phyloP scores from a whole-genome alignment of 257 asterid genomes.

The Salvia miltiorrhiza region DNA sequence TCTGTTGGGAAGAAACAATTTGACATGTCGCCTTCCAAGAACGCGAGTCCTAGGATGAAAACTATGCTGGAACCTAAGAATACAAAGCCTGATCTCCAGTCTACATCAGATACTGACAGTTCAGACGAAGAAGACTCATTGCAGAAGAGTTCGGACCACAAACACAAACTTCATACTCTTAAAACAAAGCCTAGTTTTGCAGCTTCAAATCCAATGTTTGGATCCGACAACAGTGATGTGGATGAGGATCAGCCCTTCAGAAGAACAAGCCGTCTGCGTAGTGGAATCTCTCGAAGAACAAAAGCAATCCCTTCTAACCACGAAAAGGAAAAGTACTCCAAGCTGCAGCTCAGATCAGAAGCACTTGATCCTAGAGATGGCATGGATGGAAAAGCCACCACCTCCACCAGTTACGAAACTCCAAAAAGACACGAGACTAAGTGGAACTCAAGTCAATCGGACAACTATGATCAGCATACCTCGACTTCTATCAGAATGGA shows the following conservation, averaged over 20 bases:
- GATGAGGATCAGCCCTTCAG: conserved; percentile 45
- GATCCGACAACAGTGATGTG: conserved; percentile 47
- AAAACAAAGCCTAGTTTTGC: conserved; percentile 33
- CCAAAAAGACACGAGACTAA: conserved; percentile 25
- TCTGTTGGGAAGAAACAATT: conserved; percentile 35
- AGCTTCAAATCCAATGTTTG: conserved; percentile 35
- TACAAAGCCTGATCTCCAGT: conserved; percentile 11
- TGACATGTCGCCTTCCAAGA: conserved; percentile 25
- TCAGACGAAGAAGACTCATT: conserved; percentile 34
- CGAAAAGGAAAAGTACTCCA: conserved; percentile 22
- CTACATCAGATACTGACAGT: conserved; percentile 45
- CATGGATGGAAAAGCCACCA: conserved; percentile 26
- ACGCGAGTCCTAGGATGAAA: conserved; percentile 22
- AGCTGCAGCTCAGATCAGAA: conserved; percentile 22
- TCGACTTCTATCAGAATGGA: conserved; percentile 20
- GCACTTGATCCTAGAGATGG: conserved; percentile 32
- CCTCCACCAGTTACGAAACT: conserved; percentile 26
- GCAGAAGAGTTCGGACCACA: conserved; percentile 25
- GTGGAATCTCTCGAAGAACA: conserved; percentile 65
- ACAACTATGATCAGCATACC: conserved; percentile 26
- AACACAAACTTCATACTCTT: conserved; percentile 18
- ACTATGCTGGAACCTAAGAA: conserved; percentile 29
- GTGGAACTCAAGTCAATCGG: conserved; percentile 19
- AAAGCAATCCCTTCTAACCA: conserved; percentile 39
- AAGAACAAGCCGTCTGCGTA: conserved; percentile 33